phyloP scores from a whole-genome alignment of 2,329 filamentous ascomycete species.

The Tolypocladium guangdongense region DNA sequence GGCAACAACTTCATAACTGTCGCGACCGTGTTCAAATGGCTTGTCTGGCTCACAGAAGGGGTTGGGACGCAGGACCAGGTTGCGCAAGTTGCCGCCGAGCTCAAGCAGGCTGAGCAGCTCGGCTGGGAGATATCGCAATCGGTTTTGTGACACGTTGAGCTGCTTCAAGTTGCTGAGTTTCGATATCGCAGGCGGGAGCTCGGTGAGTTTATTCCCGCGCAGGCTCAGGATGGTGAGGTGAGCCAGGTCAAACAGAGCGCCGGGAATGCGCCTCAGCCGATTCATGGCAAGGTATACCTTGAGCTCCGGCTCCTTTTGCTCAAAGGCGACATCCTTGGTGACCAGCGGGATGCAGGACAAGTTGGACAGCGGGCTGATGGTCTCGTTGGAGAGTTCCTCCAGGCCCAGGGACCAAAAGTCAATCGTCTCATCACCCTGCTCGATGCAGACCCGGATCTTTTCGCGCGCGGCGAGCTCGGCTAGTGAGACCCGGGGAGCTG shows the following conservation, averaged over 20 bases:
- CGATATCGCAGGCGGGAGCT: slow-evolving; percentile 49
- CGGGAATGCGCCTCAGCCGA: slow-evolving; percentile 42
- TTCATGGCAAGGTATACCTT: slow-evolving; percentile 54
- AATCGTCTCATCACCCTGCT: slow-evolving; percentile 46
- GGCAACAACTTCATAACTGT: not conserved
- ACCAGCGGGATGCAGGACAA: slow-evolving; percentile 44
- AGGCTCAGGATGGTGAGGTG: slow-evolving; percentile 55
- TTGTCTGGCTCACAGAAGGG: slow-evolving; percentile 39
- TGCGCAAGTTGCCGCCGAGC: slow-evolving; percentile 31
- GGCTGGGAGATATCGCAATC: slow-evolving; percentile 47
- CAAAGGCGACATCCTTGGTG: slow-evolving; percentile 46
- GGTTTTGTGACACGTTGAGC: slow-evolving; percentile 57
- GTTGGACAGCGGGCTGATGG: slow-evolving; percentile 43
- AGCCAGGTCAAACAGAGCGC: slow-evolving; percentile 49
- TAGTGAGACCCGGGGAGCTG: slow-evolving; percentile 19
- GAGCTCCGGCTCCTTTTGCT: slow-evolving; percentile 45
- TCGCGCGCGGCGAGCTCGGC: slow-evolving; percentile 33
- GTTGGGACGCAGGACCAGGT: slow-evolving; percentile 51
- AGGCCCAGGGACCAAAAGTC: slow-evolving; percentile 51
- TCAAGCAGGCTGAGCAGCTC: slow-evolving; percentile 49
- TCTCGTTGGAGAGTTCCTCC: slow-evolving; percentile 41
- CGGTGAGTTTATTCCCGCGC: slow-evolving; percentile 49
- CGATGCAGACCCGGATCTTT: slow-evolving; percentile 41
- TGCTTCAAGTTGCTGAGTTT: slow-evolving; percentile 46
- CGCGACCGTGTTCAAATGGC: slow-evolving; percentile 1